Evolutionary conservation across 306 rosid genomes (phyloP).

Genomic region (Vigna nakashimae): DNA sequence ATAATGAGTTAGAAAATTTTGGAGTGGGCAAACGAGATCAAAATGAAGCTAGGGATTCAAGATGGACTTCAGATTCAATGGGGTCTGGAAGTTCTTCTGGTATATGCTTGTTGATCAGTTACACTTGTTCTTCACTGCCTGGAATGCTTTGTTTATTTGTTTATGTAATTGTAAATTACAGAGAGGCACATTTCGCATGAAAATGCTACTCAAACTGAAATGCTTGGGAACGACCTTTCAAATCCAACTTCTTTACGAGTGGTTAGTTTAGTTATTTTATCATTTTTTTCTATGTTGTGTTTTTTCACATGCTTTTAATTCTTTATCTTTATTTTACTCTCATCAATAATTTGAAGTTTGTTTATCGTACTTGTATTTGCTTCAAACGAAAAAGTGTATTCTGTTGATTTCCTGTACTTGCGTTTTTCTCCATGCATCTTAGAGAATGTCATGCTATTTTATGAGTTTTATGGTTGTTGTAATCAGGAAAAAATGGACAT

Average conservation of each 20-base stretch:
- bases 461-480: constrained; percentile 52
- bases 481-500: constrained; percentile 50
- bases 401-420: constrained; percentile 1
- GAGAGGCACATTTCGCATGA: constrained; percentile 48
- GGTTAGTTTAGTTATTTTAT: constrained; percentile 58
- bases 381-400: constrained; percentile 12
- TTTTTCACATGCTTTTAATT: constrained; percentile 1
- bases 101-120: constrained; percentile 45
- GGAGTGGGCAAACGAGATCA: constrained; percentile 44
- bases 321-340: constrained; percentile 6
- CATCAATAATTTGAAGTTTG: not conserved
- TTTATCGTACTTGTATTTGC: constrained; percentile 4
- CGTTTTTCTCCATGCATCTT: constrained; percentile 2
- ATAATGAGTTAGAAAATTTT: constrained; percentile 63
- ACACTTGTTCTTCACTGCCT: constrained; percentile 25
- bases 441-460: constrained; percentile 21
- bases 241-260: constrained; percentile 48
- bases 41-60: constrained; percentile 48
- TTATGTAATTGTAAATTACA: constrained; percentile 19
- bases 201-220: constrained; percentile 44
- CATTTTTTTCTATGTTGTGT: constrained; percentile 11
- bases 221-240: constrained; percentile 40
- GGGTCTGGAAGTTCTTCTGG: constrained; percentile 56
- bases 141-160: constrained; percentile 34
- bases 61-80: constrained; percentile 46